phyloP scores from a whole-genome alignment of 192 early-diverging fungal species.

The Entophlyctis luteolus region DNA sequence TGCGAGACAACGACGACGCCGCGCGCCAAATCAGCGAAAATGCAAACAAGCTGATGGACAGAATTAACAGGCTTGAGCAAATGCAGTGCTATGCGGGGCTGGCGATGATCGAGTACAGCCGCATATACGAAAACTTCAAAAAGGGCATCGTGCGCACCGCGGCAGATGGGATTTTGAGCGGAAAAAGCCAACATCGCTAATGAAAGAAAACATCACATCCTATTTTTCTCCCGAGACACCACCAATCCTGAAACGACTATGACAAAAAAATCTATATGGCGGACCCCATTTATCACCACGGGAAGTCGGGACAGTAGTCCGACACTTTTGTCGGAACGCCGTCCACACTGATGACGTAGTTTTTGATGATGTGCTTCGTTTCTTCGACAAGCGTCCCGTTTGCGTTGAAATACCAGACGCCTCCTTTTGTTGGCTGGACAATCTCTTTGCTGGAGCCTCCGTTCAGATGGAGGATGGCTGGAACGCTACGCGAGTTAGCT shows the following conservation, averaged over 20 bases:
- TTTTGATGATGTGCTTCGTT: neutral
- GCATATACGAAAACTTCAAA: neutral
- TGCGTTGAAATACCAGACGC: no score
- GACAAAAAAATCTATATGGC: no score
- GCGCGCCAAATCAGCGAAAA: neutral
- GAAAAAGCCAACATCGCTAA: neutral
- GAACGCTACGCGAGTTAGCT: neutral
- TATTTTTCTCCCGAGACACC: no score
- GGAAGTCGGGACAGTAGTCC: constrained; percentile 86
- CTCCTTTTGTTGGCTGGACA: no score
- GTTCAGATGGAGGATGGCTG: neutral
- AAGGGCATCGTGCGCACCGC: no score
- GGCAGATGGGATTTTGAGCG: no score
- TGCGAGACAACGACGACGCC: neutral
- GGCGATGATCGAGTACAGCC: neutral
- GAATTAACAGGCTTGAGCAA: neutral
- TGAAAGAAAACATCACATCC: constrained; percentile 42
- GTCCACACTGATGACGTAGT: constrained; percentile 22
- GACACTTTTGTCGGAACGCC: constrained; percentile 96
- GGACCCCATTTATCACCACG: constrained; percentile 98
- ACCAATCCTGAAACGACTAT: no score
- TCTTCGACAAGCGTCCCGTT: no score
- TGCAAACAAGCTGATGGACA: neutral
- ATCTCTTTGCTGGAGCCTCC: neutral
- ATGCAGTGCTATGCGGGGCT: constrained; percentile 2